These are phyloP conservation scores for Pestalotiopsis sp. DNA, from an alignment of 2,329 filamentous ascomycete genomes.

Conservation along the genomic window DNA sequence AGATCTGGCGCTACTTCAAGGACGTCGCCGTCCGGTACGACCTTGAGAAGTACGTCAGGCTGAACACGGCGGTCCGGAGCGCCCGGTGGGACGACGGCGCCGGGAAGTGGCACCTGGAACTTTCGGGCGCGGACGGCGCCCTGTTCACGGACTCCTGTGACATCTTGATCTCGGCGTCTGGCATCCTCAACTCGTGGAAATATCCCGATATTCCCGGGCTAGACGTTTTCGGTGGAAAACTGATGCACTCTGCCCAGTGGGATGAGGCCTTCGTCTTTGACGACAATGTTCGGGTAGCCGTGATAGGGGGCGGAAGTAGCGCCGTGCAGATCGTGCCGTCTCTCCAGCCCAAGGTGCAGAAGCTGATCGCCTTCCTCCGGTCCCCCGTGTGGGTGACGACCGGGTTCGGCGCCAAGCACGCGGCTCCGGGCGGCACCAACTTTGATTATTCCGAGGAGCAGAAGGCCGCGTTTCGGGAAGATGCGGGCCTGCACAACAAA, in stretches of 20 bases:
- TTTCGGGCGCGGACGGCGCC: not conserved
- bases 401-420: slow-evolving; percentile 5
- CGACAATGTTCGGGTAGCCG: not conserved
- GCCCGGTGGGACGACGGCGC: not conserved
- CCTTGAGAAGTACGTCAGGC: not conserved
- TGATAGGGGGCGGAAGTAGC: not conserved
- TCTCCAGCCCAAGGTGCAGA: slow-evolving; percentile 2
- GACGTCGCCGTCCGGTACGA: not conserved
- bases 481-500: not conserved
- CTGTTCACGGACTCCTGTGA: not conserved
- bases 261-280: not conserved
- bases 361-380: not conserved
- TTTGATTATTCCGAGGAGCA: not conserved
- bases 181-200: slow-evolving; percentile 7
- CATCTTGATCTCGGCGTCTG: not conserved
- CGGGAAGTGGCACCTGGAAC: not conserved
- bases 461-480: not conserved
- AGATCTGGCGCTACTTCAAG: slow-evolving; percentile 7
- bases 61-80: not conserved
- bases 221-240: not conserved
- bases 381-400: not conserved
- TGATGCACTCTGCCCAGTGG: slow-evolving; percentile 4
- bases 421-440: not conserved
- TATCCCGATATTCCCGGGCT: not conserved
- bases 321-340: not conserved